phyloP scores from a whole-genome alignment of 2,329 filamentous ascomycete species.

The Paradendryphiella salina region DNA sequence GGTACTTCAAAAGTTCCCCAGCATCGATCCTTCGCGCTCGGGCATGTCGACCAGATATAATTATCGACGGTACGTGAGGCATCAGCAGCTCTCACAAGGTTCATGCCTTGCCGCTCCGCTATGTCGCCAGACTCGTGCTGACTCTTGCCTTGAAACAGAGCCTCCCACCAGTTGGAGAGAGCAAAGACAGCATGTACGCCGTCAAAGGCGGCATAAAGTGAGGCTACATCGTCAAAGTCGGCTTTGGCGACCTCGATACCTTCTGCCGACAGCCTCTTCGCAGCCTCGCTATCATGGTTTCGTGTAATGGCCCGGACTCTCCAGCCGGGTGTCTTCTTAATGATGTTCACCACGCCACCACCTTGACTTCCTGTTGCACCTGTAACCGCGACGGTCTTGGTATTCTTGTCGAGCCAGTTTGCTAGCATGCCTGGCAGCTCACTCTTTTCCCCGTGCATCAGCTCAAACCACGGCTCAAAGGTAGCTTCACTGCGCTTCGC shows the following conservation, averaged over 20 bases:
- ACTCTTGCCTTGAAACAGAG: slow-evolving; percentile 32
- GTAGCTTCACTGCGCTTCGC: slow-evolving; percentile 51
- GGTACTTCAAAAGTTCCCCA: slow-evolving; percentile 43
- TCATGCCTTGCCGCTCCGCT: slow-evolving; percentile 50
- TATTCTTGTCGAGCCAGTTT: slow-evolving; percentile 28
- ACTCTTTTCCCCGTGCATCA: slow-evolving; percentile 51
- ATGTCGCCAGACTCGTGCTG: slow-evolving; percentile 42
- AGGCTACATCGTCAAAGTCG: slow-evolving; percentile 27
- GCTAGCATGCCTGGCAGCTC: slow-evolving; percentile 45
- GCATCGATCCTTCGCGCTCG: slow-evolving; percentile 40
- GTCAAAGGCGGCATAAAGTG: slow-evolving; percentile 25
- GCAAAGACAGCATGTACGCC: slow-evolving; percentile 42
- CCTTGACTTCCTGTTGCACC: slow-evolving; percentile 38
- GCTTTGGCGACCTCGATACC: slow-evolving; percentile 28
- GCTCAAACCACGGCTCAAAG: slow-evolving; percentile 54
- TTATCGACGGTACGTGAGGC: slow-evolving; percentile 47
- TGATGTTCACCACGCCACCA: slow-evolving; percentile 32
- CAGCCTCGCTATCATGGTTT: slow-evolving; percentile 22
- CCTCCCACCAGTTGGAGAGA: slow-evolving; percentile 51
- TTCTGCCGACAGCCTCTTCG: slow-evolving; percentile 26
- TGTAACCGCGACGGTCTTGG: slow-evolving; percentile 32
- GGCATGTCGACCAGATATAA: slow-evolving; percentile 54
- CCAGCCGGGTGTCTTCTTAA: slow-evolving; percentile 30
- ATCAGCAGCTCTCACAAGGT: slow-evolving; percentile 50
- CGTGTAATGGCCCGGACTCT: slow-evolving; percentile 31